Evolutionary conservation across 2,329 filamentous ascomycete genomes (phyloP), one percentile per base, ranked within the genome.

Genomic region (Tolypocladium ophioglossoides): DNA sequence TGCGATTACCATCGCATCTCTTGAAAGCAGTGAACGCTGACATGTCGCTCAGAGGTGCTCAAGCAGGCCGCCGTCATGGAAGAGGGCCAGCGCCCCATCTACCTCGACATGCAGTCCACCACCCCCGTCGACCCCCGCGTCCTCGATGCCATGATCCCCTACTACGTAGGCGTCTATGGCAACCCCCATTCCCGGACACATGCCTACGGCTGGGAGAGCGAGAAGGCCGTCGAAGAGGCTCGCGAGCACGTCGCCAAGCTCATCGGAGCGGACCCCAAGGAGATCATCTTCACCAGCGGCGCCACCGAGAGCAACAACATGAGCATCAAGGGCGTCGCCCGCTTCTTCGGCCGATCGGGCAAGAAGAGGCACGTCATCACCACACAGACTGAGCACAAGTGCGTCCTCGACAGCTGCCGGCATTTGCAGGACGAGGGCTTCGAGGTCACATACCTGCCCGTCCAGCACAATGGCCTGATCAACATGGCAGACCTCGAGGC

Each of bases 351-450:
- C 61, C 84, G 89, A 55, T 85, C 83, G 2, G 91, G 91, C 64
- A 96, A 96, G 83, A 97, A 97, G 84, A 96, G 88, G 75, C 94
- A 99, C 72, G 92, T 99, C 66, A 91, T 99, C 70, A 99, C 94
- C 27, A 90, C 85, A 40, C 94, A 97, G 75, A 99, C 94, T 0
- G 94, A 99, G 74, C 94, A 99, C 79, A 99, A 99, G 76, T 99
- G 94, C 72, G 94, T 99, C 18, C 79, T 99, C 52, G 94, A 99
- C 74, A 96, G 91, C 74, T 97, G 92, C 72, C 82, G 94, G 59
- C 91, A 97, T 82, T 77, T 99, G 61, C 91, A 97, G 73, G 92
- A 96, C 63, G 94, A 99, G 65, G 94, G 94, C 27, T 96, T 91
- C 63, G 89, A 96, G 56, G 81, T 99, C 61, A 99, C 94, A n/a